These are phyloP conservation scores for Fusarium tuaranense DNA, from an alignment of 2,329 filamentous ascomycete genomes.

Conservation along the genomic window DNA sequence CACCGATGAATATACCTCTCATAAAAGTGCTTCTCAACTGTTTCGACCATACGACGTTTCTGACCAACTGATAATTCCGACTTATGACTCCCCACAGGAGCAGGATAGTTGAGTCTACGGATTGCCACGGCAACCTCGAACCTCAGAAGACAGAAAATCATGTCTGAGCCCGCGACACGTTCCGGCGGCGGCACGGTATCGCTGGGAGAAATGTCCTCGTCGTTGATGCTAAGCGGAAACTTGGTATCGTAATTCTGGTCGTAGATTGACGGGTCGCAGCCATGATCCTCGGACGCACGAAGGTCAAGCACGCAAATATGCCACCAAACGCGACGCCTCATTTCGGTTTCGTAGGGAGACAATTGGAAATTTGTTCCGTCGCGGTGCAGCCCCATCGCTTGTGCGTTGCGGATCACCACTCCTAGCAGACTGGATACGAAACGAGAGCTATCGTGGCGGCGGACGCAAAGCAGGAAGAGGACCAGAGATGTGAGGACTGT, in stretches of 20 bases:
- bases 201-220: constrained; percentile 59
- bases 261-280: constrained; percentile 46
- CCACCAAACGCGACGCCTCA: constrained; percentile 23
- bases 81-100: not conserved
- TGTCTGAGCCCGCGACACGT: constrained; percentile 15
- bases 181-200: constrained; percentile 49
- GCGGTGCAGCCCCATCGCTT: constrained; percentile 7
- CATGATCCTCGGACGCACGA: constrained; percentile 6
- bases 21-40: not conserved
- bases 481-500: not conserved
- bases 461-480: constrained; percentile 1
- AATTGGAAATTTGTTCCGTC: constrained; percentile 9
- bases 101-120: constrained; percentile 10
- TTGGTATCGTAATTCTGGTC: constrained; percentile 61
- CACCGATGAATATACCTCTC: not conserved
- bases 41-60: not conserved
- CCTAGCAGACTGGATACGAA: constrained; percentile 3
- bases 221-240: constrained; percentile 68
- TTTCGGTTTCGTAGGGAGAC: constrained; percentile 10
- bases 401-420: constrained; percentile 4
- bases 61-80: not conserved
- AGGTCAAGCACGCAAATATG: constrained; percentile 15
- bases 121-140: constrained; percentile 16
- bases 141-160: constrained; percentile 28
- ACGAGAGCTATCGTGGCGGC: constrained; percentile 1